Evolutionary conservation across 2,329 filamentous ascomycete species (phyloP), one percentile per base, ranked within the genome.

Genomic region (Chrysoporthe puriensis): DNA sequence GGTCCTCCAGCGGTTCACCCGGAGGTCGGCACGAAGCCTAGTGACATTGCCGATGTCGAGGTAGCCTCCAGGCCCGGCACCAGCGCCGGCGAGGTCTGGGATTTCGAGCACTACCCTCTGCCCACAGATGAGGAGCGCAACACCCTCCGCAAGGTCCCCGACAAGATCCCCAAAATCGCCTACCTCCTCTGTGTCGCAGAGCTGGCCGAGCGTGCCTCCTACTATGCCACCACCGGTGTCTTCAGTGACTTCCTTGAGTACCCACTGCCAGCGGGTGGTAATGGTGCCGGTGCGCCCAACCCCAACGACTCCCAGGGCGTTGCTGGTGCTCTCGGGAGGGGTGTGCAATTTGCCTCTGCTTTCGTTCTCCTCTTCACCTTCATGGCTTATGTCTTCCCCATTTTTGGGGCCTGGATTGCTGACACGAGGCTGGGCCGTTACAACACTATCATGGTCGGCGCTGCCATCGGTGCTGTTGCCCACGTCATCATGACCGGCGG

Each of bases 371-470:
- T 81, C 44, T 84, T 81, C 75, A 79, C 74, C 3, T 84, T 86
- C 68, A 72, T 86, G 46, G 79, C 83, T 13, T 86, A 85, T 70
- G 72, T 82, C 16, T 73, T 84, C 11, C 83, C 83, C 0, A 80
- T 85, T 36, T 72, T 83, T 32, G 85, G 86, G 71, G 86, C 83
- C 13, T 87, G 82, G 72, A 73, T 87, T 36, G 88, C 90, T 8
- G 90, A 92, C 76, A 84, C 88, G 69, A 88, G 88, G 73, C 82
- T 87, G 66, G 90, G 90, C 54, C 87, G 89, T 63, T 92, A 88
- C 79, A 84, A 85, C 71, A 90, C 90, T 1, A 91, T 92, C 72
- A 79, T 88, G 69, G 70, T 69, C 43, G 82, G 82, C 6, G 85
- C 85, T 11, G 75, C 85, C 0, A 81, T 90, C 42, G 88, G 89